Conservation (phyloP, 352 stramenopile genomes). For the Pythium utonaiense region DNA sequence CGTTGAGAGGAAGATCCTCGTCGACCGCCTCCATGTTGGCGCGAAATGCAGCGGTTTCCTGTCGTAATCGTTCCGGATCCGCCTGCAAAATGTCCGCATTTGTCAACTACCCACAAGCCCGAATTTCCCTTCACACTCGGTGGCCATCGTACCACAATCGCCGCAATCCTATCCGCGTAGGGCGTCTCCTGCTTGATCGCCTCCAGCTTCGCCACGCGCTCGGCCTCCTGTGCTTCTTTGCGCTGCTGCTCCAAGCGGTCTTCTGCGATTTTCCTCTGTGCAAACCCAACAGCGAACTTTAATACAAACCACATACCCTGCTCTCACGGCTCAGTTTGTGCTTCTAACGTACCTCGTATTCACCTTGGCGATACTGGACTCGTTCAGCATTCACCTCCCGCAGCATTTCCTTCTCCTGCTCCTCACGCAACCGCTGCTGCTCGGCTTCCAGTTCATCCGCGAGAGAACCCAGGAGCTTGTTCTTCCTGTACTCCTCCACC, state of each 20-base stretch:
- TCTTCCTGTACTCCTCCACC: constrained; percentile 50
- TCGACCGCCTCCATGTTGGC: constrained; percentile 62
- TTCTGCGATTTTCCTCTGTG: constrained; percentile 51
- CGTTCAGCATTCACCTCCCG: constrained; percentile 57
- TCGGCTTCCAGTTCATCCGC: constrained; percentile 33
- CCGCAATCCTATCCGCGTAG: constrained; percentile 59
- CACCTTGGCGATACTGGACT: constrained; percentile 51
- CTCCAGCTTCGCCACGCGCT: constrained; percentile 44
- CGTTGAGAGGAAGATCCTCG: constrained; percentile 48
- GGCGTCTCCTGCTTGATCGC: constrained; percentile 62
- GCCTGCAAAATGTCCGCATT: constrained; percentile 25
- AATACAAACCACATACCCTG: too few species aligned
- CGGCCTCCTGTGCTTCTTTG: constrained; percentile 26
- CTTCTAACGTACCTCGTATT: constrained; percentile 45
- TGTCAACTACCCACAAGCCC: neutral
- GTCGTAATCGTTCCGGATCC: constrained; percentile 58
- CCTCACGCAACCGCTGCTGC: constrained; percentile 32
- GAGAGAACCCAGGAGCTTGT: constrained; percentile 42
- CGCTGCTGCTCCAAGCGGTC: constrained; percentile 32
- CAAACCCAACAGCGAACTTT: neutral
- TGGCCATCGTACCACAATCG: constrained; percentile 42
- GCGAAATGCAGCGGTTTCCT: constrained; percentile 66
- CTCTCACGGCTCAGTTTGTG: too few species aligned
- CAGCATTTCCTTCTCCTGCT: constrained; percentile 32
- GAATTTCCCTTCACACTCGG: neutral